Percentiles rank a stretch among this genome's conserved stretches.
Evolutionary conservation across 768 basidiomycete genomes (phyloP).

Genomic region (Trametes cinnabarina): DNA sequence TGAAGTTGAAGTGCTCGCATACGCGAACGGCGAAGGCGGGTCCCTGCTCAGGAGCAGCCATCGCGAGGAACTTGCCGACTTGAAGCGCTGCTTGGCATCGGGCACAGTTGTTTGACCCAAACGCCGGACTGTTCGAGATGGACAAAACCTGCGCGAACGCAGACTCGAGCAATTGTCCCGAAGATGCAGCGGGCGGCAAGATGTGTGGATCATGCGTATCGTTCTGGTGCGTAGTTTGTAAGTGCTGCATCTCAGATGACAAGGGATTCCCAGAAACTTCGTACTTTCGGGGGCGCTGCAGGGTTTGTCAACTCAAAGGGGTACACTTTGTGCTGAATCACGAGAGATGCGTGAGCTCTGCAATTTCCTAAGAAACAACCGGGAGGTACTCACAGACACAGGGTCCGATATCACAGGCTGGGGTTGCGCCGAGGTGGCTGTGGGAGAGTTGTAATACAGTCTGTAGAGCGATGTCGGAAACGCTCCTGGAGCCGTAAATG

Average conservation of each 20-base stretch:
- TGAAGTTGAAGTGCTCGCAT: constrained; percentile 60
- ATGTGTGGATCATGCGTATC: constrained; percentile 64
- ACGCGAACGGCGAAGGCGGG: constrained; percentile 54
- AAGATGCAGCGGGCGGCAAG: constrained; percentile 55
- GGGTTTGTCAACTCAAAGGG: constrained; percentile 65
- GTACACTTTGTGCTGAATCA: constrained; percentile 53
- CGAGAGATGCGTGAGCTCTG: not conserved
- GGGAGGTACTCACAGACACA: constrained; percentile 46
- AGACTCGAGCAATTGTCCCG: constrained; percentile 44
- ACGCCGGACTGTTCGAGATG: constrained; percentile 51
- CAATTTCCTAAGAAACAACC: not conserved
- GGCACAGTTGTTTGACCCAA: constrained; percentile 53
- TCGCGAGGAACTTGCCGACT: constrained; percentile 61
- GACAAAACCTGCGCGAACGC: constrained; percentile 59
- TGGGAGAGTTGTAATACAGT: constrained; percentile 72
- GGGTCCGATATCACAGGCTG: constrained; percentile 79
- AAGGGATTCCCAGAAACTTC: not conserved
- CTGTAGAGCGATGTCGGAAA: constrained; percentile 66
- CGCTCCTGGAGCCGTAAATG: constrained; percentile 56
- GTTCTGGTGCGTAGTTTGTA: constrained; percentile 31
- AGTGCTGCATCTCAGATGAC: not conserved
- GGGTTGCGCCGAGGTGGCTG: constrained; percentile 66
- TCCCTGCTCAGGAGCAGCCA: constrained; percentile 61
- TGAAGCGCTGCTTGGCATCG: constrained; percentile 61
- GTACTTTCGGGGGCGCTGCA: constrained; percentile 50